Base-by-base conservation (phyloP, 78 protist species). In the Dictyostelium brefeldianum region DNA sequence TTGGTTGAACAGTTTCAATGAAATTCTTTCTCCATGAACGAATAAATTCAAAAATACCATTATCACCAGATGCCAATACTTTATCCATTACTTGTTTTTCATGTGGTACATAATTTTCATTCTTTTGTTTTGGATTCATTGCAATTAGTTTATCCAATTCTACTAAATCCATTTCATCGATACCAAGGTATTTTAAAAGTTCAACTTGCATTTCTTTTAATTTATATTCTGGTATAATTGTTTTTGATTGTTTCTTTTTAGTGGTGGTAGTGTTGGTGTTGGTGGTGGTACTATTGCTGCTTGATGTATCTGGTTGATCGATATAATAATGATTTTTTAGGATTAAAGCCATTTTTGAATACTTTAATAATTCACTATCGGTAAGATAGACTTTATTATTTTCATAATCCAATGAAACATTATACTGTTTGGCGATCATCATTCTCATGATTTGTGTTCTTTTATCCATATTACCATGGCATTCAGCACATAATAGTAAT, bases 81-180 rank as follows among this genome's bases (percentile, higher is more conserved):
- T 74, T 87, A 31, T 87, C 93, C 93, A 87, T 87, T 1, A 87
- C 93, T 57, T 25, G 20, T 50, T 87, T 87, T 46, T 87, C 93
- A 64, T 77, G 84, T 20, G 93, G 53, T 4, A 87, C 70, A 77
- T 77, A 87, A 47, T 57, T 8, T 25, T 56, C 80, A 27, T 64
- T 43, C 54, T 64, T 87, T 20, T 48, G 29, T 22, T 64, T 74
- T 74, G 80, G 67, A 29, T 74, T 77, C 12, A 22, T 27, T 31
- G 43, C 15, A 12, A 77, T 54, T 31, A 87, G 27, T 41, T 25
- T 9, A 29, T 46, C 46, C 48, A 87, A 51, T 50, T 87, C 85
- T 1, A 59, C 62, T 27, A 29, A 25, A 4, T 25, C 11, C 4
- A 31, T 31, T 29, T 81, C 89, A 27, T 50, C 54, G 12, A 71